Percentiles rank a stretch among this genome's conserved stretches.
phyloP scores from a whole-genome alignment of 371 early-diverging fungal genomes.

The Syncephalastrum sp. region DNA sequence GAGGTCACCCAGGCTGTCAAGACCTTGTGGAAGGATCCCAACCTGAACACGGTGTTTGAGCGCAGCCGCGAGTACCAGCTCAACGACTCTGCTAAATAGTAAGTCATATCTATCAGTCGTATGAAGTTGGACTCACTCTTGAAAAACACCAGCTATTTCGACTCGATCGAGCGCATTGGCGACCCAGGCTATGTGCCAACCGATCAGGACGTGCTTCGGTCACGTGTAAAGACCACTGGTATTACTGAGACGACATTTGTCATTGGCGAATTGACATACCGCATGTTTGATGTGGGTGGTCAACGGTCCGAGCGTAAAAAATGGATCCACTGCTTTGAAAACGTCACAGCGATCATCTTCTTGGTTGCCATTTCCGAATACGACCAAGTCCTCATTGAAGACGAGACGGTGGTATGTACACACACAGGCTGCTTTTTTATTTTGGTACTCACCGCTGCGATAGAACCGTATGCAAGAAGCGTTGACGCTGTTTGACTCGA shows the following conservation, averaged over 20 bases:
- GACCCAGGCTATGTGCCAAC: conserved; percentile 71
- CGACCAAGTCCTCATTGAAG: conserved; percentile 91
- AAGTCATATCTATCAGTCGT: conserved; percentile 20
- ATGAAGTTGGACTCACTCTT: not conserved
- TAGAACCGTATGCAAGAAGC: conserved; percentile 97
- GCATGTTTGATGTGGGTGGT: conserved; percentile 93
- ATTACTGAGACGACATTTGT: conserved; percentile 84
- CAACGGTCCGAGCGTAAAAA: conserved; percentile 49
- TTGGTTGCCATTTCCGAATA: conserved; percentile 91
- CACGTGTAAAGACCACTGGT: conserved; percentile 86
- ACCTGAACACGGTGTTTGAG: conserved; percentile 72
- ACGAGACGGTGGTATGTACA: conserved; percentile 77
- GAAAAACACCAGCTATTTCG: conserved; percentile 69
- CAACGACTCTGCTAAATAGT: conserved; percentile 84
- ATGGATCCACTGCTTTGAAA: conserved; percentile 78
- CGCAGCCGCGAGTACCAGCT: conserved; percentile 88
- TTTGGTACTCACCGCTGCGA: conserved; percentile 3
- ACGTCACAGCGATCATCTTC: conserved; percentile 92
- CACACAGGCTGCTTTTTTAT: not conserved
- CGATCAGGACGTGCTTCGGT: conserved; percentile 84
- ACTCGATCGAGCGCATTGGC: conserved; percentile 88
- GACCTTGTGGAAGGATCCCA: conserved; percentile 77
- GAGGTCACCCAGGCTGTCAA: conserved; percentile 76
- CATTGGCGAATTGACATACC: conserved; percentile 80
- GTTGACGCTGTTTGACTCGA: conserved; percentile 91